Percentiles rank a stretch among this genome's conserved stretches.
Evolutionary conservation across 2,329 filamentous ascomycete genomes (phyloP).

Genomic region (Penicillium decumbens): DNA sequence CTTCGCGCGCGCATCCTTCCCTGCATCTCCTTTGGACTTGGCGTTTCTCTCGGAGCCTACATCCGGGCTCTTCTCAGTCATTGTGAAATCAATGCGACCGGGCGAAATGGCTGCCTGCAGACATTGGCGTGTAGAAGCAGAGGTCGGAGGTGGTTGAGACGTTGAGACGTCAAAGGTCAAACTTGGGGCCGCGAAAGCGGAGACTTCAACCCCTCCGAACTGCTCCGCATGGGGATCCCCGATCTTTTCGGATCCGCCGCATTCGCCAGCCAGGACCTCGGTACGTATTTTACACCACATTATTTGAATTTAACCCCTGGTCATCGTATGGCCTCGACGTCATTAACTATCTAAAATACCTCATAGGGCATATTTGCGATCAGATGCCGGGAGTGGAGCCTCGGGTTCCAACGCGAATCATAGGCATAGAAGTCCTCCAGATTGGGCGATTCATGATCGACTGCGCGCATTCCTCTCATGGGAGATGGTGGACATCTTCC

Average conservation of each 20-base stretch:
- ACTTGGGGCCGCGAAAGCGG: conserved; percentile 18
- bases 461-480: not conserved
- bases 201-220: conserved; percentile 21
- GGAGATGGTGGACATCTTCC: not conserved
- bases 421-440: not conserved
- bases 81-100: conserved; percentile 21
- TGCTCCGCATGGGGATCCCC: conserved; percentile 20
- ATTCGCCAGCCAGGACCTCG: conserved; percentile 7
- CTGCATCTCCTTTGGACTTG: conserved; percentile 29
- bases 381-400: not conserved
- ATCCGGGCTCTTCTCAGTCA: conserved; percentile 30
- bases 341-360: not conserved
- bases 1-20: conserved; percentile 31
- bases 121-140: conserved; percentile 15
- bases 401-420: not conserved
- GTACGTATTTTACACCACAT: not conserved
- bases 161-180: conserved; percentile 9
- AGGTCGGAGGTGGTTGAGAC: not conserved
- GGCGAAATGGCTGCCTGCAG: conserved; percentile 27
- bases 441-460: conserved; percentile 1
- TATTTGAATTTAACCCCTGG: not conserved
- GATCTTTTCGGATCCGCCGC: conserved; percentile 6
- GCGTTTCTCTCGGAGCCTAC: conserved; percentile 22
- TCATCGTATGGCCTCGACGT: not conserved
- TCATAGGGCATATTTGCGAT: not conserved